Base-by-base conservation (phyloP, 148 eudicot genomes). In the Fallopia convolvulus region DNA sequence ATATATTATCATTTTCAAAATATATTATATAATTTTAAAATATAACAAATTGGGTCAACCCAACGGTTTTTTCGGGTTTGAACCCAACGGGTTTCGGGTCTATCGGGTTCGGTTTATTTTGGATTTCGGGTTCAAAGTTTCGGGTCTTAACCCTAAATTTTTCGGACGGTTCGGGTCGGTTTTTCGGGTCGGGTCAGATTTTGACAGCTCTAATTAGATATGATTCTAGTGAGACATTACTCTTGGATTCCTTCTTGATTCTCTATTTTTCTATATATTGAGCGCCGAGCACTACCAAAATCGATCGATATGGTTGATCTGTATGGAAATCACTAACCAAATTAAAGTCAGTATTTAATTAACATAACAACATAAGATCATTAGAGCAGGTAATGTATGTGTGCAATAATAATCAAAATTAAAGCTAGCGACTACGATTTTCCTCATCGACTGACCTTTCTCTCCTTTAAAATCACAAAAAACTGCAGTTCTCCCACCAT, bases 261-360 rank as follows among this genome's bases (percentile, higher is more conserved):
- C 14, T 61, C 33, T 61, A 26, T 10, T 68, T 6, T 36, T 68
- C 15, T 65, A 23, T n/a, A n/a, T n/a, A n/a, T n/a, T 30, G 15
- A 36, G 17, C 56, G 15, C 21, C 6, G 46, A 68, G 46, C 70
- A 65, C 70, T 65, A 65, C 1, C 32, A 30, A 65, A 32, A 12
- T 32, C 40, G 17, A 12, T 32, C 40, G 17, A 36, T 15, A 68
- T 68, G 72, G 72, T 36, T 68, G 6, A 39, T 39, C 72, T 68
- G 72, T 46, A 68, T 68, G 72, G 72, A 68, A 68, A 10, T 68
- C 72, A 68, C 72, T 68, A 68, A 39, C 10, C 20, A 68, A 39
- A 0, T 20, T 8, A 20, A 58, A 21, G 47, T 58, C 9, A 58
- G 0, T 68, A 17, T 14, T 33, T 66, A 66, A 66, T 66, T 9